Conservation (phyloP, 176 grass and related monocot genomes). For the Triticum monococcum region DNA sequence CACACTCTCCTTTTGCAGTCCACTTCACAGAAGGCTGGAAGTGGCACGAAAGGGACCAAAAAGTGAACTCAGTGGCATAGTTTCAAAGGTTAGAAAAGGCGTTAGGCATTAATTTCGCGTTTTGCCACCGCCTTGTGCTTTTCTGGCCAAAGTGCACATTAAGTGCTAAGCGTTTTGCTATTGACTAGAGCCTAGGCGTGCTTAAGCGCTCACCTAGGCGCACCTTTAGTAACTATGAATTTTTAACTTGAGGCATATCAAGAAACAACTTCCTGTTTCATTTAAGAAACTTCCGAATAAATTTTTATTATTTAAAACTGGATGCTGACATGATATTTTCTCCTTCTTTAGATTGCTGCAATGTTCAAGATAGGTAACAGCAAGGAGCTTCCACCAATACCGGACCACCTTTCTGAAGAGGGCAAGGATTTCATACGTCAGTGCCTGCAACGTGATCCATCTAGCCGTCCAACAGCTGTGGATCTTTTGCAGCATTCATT, state of each 20-base stretch:
- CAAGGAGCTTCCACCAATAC: conserved; percentile 92
- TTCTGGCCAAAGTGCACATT: too few relatives aligned
- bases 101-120: too few relatives aligned
- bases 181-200: too few relatives aligned
- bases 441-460: conserved; percentile 82
- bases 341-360: conserved; percentile 75
- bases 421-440: conserved; percentile 81
- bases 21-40: neutral
- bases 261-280: neutral
- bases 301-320: neutral
- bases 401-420: conserved; percentile 85
- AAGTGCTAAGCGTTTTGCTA: too few relatives aligned
- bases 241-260: neutral
- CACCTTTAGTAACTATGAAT: too few relatives aligned
- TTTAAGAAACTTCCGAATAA: neutral
- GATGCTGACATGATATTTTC: conserved; percentile 11
- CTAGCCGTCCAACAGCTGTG: conserved; percentile 70
- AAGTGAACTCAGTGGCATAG: neutral
- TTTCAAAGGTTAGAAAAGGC: too few relatives aligned
- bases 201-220: too few relatives aligned
- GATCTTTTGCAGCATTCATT: conserved; percentile 96
- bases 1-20: conserved; percentile 1
- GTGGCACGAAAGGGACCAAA: neutral
- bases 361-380: conserved; percentile 99
- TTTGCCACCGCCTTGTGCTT: too few relatives aligned